Percentiles rank a stretch among this genome's conserved stretches.
phyloP scores from a whole-genome alignment of 495 filamentous ascomycete species.

The Bryoglossum gracile region DNA sequence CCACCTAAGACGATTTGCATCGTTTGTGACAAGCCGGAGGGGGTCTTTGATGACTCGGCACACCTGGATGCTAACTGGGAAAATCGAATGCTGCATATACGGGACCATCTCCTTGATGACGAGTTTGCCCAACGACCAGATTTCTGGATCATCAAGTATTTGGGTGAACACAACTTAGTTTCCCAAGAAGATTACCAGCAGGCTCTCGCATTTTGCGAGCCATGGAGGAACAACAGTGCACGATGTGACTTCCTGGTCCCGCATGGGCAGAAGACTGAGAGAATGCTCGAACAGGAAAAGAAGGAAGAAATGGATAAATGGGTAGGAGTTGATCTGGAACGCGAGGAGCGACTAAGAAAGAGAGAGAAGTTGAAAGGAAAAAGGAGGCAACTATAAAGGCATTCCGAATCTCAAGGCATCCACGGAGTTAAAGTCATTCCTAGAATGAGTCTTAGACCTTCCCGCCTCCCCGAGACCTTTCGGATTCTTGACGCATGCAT shows the following conservation, averaged over 20 bases:
- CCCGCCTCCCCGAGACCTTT: no score
- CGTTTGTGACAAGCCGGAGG: conserved; percentile 36
- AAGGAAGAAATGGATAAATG: neutral
- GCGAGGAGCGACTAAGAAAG: conserved; percentile 16
- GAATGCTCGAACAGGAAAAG: conserved; percentile 8
- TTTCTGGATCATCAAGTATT: conserved; percentile 21
- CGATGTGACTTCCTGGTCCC: conserved; percentile 1
- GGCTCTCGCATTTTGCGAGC: conserved; percentile 9
- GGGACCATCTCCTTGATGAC: conserved; percentile 28
- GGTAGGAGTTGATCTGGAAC: conserved; percentile 14
- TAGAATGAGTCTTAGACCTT: no score
- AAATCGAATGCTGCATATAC: conserved; percentile 39
- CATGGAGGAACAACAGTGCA: neutral
- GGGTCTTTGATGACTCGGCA: neutral
- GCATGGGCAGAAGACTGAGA: conserved; percentile 3
- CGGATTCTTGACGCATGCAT: no score
- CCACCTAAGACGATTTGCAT: conserved; percentile 37
- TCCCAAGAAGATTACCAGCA: conserved; percentile 7
- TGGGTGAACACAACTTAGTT: conserved; percentile 1
- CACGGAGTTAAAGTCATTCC: no score
- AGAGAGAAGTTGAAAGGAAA: conserved; percentile 1
- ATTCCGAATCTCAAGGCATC: no score
- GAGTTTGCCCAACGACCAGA: conserved; percentile 33
- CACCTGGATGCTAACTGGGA: conserved; percentile 12
- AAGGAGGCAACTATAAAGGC: neutral